Conservation (phyloP, 805 yeast species). For the Metschnikowia shivogae region DNA sequence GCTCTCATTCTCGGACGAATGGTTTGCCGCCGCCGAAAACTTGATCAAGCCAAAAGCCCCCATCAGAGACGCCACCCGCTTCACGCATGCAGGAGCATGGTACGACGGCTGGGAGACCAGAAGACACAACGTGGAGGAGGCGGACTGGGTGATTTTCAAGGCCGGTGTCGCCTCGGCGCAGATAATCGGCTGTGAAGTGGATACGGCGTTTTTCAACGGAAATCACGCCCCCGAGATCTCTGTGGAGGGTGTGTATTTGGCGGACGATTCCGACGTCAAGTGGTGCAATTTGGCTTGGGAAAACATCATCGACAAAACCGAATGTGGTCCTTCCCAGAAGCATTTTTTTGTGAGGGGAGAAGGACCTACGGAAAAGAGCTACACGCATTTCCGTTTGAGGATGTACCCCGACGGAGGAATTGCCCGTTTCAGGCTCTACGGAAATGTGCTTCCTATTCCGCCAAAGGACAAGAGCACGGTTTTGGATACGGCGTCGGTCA, state of each 20-base stretch:
- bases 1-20: slow-evolving; percentile 73
- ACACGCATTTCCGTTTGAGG: slow-evolving; percentile 76
- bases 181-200: slow-evolving; percentile 80
- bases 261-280: slow-evolving; percentile 30
- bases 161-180: slow-evolving; percentile 82
- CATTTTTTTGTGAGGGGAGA: slow-evolving; percentile 70
- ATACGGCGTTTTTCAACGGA: slow-evolving; percentile 92
- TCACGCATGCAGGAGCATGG: slow-evolving; percentile 90
- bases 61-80: slow-evolving; percentile 73
- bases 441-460: slow-evolving; percentile 70
- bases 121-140: slow-evolving; percentile 79
- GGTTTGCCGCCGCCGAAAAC: slow-evolving; percentile 92
- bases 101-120: slow-evolving; percentile 99
- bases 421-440: slow-evolving; percentile 89
- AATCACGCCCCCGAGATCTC: slow-evolving; percentile 90
- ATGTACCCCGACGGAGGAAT: slow-evolving; percentile 99
- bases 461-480: slow-evolving; percentile 43
- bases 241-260: slow-evolving; percentile 61
- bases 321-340: slow-evolving; percentile 86
- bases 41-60: slow-evolving; percentile 79
- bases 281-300: slow-evolving; percentile 54
- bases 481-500: slow-evolving; percentile 75
- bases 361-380: slow-evolving; percentile 52
- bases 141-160: slow-evolving; percentile 82
- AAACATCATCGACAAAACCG: slow-evolving; percentile 58